Percentiles rank a stretch among this genome's conserved stretches.
Evolutionary conservation across 345 rosid species (phyloP).

Genomic region (Euphorbia pulcherrima): DNA sequence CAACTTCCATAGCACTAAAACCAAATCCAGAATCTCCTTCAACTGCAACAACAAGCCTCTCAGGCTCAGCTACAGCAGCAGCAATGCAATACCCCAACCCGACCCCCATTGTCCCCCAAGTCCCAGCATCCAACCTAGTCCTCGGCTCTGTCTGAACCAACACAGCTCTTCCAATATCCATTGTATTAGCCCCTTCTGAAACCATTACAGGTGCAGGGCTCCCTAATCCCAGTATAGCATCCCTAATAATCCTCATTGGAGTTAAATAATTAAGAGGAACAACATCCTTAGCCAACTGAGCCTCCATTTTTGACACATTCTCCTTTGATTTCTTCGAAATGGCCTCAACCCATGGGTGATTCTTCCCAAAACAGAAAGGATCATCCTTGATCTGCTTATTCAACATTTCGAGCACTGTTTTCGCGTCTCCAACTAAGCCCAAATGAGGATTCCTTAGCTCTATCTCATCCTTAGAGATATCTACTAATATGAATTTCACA

Average conservation of each 20-base stretch:
- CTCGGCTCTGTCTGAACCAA: slow-evolving; percentile 94
- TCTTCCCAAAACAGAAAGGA: slow-evolving; percentile 78
- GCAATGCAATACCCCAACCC: slow-evolving; percentile 98
- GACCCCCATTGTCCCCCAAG: slow-evolving; percentile 99
- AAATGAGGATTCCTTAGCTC: slow-evolving; percentile 68
- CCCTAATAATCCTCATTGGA: slow-evolving; percentile 93
- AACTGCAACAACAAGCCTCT: slow-evolving; percentile 81
- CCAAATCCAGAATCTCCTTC: slow-evolving; percentile 99
- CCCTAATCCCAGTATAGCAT: slow-evolving; percentile 58
- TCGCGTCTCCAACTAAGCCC: slow-evolving; percentile 84
- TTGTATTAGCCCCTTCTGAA: slow-evolving; percentile 94
- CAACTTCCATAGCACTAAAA: slow-evolving; percentile 98
- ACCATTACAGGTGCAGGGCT: slow-evolving; percentile 86
- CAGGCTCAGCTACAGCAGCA: slow-evolving; percentile 90
- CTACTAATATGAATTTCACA: slow-evolving; percentile 77
- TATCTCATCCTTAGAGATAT: slow-evolving; percentile 73
- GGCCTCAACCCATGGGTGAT: slow-evolving; percentile 78
- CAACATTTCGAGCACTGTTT: slow-evolving; percentile 54
- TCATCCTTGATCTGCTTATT: slow-evolving; percentile 83
- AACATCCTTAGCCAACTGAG: slow-evolving; percentile 78
- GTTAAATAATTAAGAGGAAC: slow-evolving; percentile 90
- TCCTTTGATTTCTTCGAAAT: slow-evolving; percentile 65
- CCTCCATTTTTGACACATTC: slow-evolving; percentile 71
- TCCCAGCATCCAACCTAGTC: slow-evolving; percentile 97
- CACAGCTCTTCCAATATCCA: slow-evolving; percentile 95